Percentiles rank a stretch among this genome's conserved stretches.
These are phyloP conservation scores for Sordariomycetes sp. DNA, from an alignment of 2,329 filamentous ascomycete genomes.

Conservation along the genomic window DNA sequence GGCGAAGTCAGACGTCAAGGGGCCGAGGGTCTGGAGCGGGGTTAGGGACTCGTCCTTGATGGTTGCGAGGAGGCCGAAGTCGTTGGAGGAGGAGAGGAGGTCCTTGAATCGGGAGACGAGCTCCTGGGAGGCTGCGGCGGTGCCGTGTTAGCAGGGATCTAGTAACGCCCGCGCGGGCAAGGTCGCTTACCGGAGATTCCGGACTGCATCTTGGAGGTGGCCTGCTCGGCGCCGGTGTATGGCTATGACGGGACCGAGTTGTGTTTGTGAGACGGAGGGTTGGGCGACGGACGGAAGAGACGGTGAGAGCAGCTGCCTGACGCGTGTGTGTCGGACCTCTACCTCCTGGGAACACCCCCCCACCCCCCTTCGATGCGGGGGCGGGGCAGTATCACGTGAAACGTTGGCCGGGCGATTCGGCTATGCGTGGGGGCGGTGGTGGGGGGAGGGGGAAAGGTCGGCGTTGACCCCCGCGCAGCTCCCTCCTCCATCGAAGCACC, in stretches of 20 bases:
- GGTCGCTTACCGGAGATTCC: slow-evolving; percentile 53
- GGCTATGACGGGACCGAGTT: not conserved
- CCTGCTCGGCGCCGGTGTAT: not conserved
- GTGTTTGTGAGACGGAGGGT: not conserved
- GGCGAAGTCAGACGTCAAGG: slow-evolving; percentile 45
- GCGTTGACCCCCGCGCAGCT: not conserved
- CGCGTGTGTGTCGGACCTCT: not conserved
- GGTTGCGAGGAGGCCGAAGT: slow-evolving; percentile 59
- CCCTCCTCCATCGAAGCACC: not conserved
- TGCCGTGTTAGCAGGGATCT: not conserved
- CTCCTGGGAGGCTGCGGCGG: slow-evolving; percentile 55
- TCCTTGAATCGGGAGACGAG: slow-evolving; percentile 60
- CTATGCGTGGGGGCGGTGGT: not conserved
- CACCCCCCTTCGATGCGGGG: not conserved
- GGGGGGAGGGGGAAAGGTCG: too few species aligned
- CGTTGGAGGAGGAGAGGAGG: slow-evolving; percentile 45
- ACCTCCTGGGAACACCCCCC: not conserved
- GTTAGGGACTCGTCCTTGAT: slow-evolving; percentile 58
- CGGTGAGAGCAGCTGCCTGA: not conserved
- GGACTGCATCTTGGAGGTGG: slow-evolving; percentile 49
- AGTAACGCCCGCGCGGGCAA: too few species aligned
- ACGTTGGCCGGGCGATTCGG: not conserved
- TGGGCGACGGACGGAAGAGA: not conserved
- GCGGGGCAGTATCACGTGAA: not conserved
- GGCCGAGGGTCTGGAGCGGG: slow-evolving; percentile 39